phyloP scores from a whole-genome alignment of 495 filamentous ascomycete species.

The Penicillium argentinense region DNA sequence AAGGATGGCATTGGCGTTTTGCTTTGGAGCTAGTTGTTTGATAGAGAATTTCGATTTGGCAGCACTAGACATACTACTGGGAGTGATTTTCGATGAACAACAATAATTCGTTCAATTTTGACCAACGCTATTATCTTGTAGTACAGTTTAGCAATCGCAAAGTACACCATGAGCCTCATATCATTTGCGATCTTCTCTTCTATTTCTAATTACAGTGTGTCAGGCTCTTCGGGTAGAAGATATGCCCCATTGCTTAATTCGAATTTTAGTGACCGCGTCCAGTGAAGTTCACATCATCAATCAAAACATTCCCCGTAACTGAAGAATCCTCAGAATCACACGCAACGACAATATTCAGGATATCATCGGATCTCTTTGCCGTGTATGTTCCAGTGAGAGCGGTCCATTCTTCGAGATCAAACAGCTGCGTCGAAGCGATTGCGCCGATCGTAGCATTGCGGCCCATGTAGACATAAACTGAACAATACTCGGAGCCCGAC shows the following conservation, averaged over 20 bases:
- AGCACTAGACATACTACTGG: no score
- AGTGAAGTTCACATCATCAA: conserved; percentile 24
- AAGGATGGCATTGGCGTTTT: no score
- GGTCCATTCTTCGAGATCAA: conserved; percentile 17
- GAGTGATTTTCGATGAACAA: no score
- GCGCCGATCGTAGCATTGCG: conserved; percentile 17
- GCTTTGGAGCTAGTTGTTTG: no score
- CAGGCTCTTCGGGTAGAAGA: no score
- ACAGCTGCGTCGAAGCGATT: conserved; percentile 12
- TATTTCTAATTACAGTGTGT: no score
- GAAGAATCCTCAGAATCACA: conserved; percentile 27
- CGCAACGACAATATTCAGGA: conserved; percentile 16
- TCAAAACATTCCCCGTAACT: conserved; percentile 11
- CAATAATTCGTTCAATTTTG: no score
- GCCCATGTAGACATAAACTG: conserved; percentile 19
- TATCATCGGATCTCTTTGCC: conserved; percentile 10
- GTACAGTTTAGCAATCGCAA: no score
- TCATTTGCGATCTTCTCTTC: no score
- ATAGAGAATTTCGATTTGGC: no score
- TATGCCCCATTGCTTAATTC: background rate
- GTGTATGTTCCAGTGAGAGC: conserved; percentile 18
- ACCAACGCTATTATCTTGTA: no score
- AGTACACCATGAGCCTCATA: no score
- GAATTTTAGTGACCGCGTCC: background rate
- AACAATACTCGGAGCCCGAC: conserved; percentile 18